Evolutionary conservation across 164 flowering plant genomes (phyloP).

Genomic region (Magnolia kwangsiensis): DNA sequence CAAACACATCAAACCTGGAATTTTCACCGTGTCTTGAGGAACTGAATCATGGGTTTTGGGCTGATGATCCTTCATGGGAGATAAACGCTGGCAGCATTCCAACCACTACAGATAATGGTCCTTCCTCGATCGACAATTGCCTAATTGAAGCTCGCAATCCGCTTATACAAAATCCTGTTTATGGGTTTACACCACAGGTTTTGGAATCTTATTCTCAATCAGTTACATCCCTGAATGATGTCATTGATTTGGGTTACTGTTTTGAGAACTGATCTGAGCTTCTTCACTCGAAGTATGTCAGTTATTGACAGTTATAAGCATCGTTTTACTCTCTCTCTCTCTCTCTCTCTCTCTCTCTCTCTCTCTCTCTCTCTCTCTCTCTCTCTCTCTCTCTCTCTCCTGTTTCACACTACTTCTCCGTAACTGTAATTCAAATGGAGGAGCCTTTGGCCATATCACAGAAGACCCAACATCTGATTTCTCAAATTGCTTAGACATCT

Average conservation of each 20-base stretch:
- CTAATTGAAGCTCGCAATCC: constrained; percentile 51
- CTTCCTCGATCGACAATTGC: constrained; percentile 43
- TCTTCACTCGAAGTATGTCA: not conserved
- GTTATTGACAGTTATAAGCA: not conserved
- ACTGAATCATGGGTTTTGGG: constrained; percentile 33
- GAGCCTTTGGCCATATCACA: not conserved
- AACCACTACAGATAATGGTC: constrained; percentile 28
- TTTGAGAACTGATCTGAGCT: constrained; percentile 20
- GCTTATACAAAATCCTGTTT: constrained; percentile 19
- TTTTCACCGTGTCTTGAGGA: constrained; percentile 25
- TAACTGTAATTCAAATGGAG: not conserved
- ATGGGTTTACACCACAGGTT: constrained; percentile 27
- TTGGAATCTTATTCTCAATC: constrained; percentile 27
- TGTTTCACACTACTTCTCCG: not conserved
- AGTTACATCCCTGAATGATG: constrained; percentile 31
- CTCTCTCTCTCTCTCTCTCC: not conserved
- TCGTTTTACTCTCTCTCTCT: not conserved
- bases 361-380: not conserved
- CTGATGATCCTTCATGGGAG: constrained; percentile 29
- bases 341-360: not conserved
- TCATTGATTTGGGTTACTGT: constrained; percentile 39
- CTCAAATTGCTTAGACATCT: not conserved
- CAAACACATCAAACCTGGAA: constrained; percentile 5
- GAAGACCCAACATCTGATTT: not conserved
- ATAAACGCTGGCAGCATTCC: constrained; percentile 26